Evolutionary conservation across 176 grass and related monocot species (phyloP), one percentile per base, ranked within the genome.

Genomic region (Aegilops sharonensis): DNA sequence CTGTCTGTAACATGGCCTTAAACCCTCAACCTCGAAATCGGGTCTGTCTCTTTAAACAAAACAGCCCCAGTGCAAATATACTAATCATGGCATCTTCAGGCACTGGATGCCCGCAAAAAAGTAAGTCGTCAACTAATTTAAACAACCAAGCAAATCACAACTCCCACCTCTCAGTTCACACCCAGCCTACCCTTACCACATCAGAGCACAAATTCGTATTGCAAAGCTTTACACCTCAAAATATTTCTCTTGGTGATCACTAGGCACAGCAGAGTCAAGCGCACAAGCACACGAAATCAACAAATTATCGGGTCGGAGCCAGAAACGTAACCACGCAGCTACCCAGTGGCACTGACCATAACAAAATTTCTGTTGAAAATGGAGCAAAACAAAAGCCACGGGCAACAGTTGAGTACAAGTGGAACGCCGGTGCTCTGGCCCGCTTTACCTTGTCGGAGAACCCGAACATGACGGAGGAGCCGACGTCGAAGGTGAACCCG

Each of bases 401-500:
- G 45, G 11, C 15, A 47, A 6, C 25, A 59, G 52, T 23, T 3
- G 14, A 7, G 31, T 12, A 54, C 27, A 12, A 77, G 75, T 35
- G 9, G 20, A 8, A 61, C 34, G 34, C 13, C 13, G 57, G n/a
- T 1, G 4, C 50, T 56, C 21, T 63, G 23, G 2, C 23, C 40
- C 35, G 11, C 87, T 17, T 48, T 45, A 92, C 96, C 96, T 94
- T 95, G 75, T 98, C 96, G 47, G 93, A 92, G 79, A 98, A 98
- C 7, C 96, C 96, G 79, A 98, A 95, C 91, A 98, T 95, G 68
- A 98, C 91, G 35, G 96, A 95, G 11, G 96, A 98, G 18, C 93
- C 96, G 6, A 98, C 88, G 77, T 98, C 93, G 72, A 98, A 98
- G 39, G 91, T 98, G 90, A 98, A 98, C 8, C 91, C 93, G 52